Base-by-base conservation (phyloP, 2,329 filamentous ascomycete genomes). In the Dryadomyces quercus-mongolicae region DNA sequence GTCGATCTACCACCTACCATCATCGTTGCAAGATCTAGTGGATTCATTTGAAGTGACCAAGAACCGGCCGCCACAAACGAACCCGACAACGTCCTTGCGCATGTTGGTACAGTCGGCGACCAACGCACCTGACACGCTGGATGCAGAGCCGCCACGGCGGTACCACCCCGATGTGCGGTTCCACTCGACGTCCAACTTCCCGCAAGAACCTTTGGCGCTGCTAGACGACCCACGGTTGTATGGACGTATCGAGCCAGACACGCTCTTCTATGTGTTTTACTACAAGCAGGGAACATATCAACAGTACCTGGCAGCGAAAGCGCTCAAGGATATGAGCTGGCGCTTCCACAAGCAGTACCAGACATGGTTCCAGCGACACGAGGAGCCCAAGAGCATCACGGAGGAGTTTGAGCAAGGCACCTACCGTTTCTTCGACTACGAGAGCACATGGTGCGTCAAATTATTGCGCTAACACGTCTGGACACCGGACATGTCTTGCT, bases 271-370 rank as follows among this genome's bases (percentile, higher is more conserved):
- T 71, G 87, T 95, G 48, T 98, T 98, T 71, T 98, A 98, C 75
- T 98, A 98, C 74, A 89, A 92, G 62, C 93, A 98, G 70, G 90
- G 90, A 25, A 91, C 90, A 1, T 91, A 95, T 62, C 91, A 97
- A 68, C 93, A 98, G 67, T 96, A 91, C 66, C 77, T 97, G 56
- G 90, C 93, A 1, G 93, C 93, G 15, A 95, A 95, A 70, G 89
- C 93, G n/a, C 74, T 98, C 52, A 98, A 98, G 72, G 88, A 92
- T 61, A 93, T 98, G 70, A 96, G 91, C 70, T 98, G 93, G 93
- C 81, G 93, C 55, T 98, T 98, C 68, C 93, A 98, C 73, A 98
- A 98, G 75, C 93, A 97, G 69, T 98, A 98, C 67, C 93, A 95
- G 70, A 98, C 93, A 1, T 98, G 93, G 93, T 98, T 98, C 66